Evolutionary conservation across 108 stramenopile genomes (phyloP).

Genomic region (Epithemia pelagica): DNA sequence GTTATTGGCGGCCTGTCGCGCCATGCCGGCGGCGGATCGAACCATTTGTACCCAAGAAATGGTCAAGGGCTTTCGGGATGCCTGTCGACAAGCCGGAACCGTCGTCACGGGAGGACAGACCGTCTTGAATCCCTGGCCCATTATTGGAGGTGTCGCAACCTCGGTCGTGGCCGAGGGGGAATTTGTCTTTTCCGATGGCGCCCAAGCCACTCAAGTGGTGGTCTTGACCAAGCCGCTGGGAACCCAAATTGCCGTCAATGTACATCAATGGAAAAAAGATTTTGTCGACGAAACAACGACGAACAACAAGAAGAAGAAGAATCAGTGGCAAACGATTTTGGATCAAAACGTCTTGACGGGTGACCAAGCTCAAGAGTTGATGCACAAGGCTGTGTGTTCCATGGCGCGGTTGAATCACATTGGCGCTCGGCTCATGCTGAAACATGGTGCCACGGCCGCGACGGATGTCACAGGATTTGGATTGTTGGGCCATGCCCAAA

Average conservation of each 20-base stretch:
- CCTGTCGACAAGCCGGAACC: conserved; percentile 64
- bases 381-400: conserved; percentile 67
- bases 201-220: conserved; percentile 61
- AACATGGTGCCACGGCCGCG: conserved; percentile 58
- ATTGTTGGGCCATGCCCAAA: conserved; percentile 77
- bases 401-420: conserved; percentile 72
- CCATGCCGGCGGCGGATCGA: conserved; percentile 60
- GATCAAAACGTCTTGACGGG: conserved; percentile 25
- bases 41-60: conserved; percentile 74
- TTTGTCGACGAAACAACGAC: background rate
- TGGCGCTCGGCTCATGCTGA: conserved; percentile 56
- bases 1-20: conserved; percentile 69
- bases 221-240: conserved; percentile 82
- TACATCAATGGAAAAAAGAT: conserved; percentile 64
- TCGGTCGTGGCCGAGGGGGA: conserved; percentile 59
- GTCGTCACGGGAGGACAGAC: conserved; percentile 82
- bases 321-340: conserved; percentile 27
- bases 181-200: conserved; percentile 70
- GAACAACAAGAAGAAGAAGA: background rate
- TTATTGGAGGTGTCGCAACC: conserved; percentile 83
- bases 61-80: conserved; percentile 77
- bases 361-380: conserved; percentile 63
- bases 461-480: conserved; percentile 90
- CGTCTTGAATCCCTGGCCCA: conserved; percentile 84
- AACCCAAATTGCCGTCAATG: conserved; percentile 84